phyloP scores from a whole-genome alignment of 352 stramenopile species.

The Thalassiosira mediterranea region DNA sequence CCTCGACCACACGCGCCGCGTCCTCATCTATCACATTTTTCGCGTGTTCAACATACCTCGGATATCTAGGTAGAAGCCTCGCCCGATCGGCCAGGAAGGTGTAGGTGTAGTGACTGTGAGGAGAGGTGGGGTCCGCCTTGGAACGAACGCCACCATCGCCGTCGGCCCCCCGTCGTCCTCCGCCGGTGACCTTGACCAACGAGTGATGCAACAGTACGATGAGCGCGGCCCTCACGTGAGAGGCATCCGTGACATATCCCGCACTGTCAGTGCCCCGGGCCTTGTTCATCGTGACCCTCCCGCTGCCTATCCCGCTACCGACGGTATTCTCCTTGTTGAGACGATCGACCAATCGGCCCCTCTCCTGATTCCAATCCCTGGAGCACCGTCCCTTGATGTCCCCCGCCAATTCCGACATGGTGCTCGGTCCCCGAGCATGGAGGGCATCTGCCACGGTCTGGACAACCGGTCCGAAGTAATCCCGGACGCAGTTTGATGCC shows the following conservation, averaged over 20 bases:
- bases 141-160: neutral
- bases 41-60: slow-evolving; percentile 65
- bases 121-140: slow-evolving; percentile 27
- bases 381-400: slow-evolving; percentile 39
- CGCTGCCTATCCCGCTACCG: neutral
- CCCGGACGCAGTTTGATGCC: slow-evolving; percentile 72
- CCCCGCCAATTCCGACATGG: slow-evolving; percentile 31
- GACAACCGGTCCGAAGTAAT: slow-evolving; percentile 72
- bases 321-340: slow-evolving; percentile 11
- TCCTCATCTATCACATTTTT: slow-evolving; percentile 60
- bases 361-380: slow-evolving; percentile 48
- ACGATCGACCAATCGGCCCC: slow-evolving; percentile 39
- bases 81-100: slow-evolving; percentile 57
- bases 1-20: slow-evolving; percentile 62
- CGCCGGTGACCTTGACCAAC: slow-evolving; percentile 53
- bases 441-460: slow-evolving; percentile 76
- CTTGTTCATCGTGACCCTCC: slow-evolving; percentile 48
- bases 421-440: slow-evolving; percentile 44
- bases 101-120: slow-evolving; percentile 53
- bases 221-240: slow-evolving; percentile 61
- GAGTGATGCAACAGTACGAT: slow-evolving; percentile 76
- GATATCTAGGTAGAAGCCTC: slow-evolving; percentile 63
- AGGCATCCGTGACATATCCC: slow-evolving; percentile 46
- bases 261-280: slow-evolving; percentile 33
- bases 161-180: slow-evolving; percentile 11